phyloP scores from a whole-genome alignment of 2,329 filamentous ascomycete genomes.

The Fusarium algeriense region DNA sequence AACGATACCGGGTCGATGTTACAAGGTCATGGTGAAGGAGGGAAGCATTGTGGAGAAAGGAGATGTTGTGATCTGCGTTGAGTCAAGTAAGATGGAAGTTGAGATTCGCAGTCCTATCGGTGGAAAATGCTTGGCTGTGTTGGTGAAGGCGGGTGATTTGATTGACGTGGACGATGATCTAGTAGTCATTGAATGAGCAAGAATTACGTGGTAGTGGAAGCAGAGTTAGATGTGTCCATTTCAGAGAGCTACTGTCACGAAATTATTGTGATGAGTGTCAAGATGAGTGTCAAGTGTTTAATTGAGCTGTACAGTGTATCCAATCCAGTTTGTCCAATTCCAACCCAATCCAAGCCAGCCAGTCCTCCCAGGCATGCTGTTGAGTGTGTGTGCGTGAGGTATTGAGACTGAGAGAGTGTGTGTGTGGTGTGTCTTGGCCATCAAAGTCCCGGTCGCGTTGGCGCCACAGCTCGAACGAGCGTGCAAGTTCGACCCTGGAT shows the following conservation, averaged over 20 bases:
- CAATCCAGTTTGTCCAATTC: neutral
- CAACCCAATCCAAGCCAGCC: neutral
- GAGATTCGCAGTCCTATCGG: constrained; percentile 48
- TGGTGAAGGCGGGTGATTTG: constrained; percentile 47
- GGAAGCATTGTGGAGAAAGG: constrained; percentile 45
- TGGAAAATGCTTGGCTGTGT: constrained; percentile 46
- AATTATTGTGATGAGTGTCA: neutral
- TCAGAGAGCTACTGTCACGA: neutral
- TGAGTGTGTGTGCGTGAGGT: neutral
- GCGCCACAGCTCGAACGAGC: neutral
- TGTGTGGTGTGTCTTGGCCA: neutral
- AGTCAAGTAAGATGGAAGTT: constrained; percentile 57
- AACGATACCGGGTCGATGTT: constrained; percentile 52
- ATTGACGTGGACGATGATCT: constrained; percentile 48
- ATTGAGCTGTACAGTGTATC: neutral
- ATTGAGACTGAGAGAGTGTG: neutral
- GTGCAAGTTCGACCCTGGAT: constrained; percentile 21
- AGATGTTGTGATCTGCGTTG: constrained; percentile 51
- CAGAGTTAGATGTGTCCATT: too few relatives aligned
- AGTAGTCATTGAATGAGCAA: constrained; percentile 37
- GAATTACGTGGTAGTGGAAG: neutral
- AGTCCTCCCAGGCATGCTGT: neutral
- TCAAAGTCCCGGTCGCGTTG: neutral
- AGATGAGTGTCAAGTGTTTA: constrained; percentile 4
- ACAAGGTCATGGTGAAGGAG: constrained; percentile 48